phyloP scores from a whole-genome alignment of 2,329 filamentous ascomycete genomes.

The Colletotrichum orchidophilum region DNA sequence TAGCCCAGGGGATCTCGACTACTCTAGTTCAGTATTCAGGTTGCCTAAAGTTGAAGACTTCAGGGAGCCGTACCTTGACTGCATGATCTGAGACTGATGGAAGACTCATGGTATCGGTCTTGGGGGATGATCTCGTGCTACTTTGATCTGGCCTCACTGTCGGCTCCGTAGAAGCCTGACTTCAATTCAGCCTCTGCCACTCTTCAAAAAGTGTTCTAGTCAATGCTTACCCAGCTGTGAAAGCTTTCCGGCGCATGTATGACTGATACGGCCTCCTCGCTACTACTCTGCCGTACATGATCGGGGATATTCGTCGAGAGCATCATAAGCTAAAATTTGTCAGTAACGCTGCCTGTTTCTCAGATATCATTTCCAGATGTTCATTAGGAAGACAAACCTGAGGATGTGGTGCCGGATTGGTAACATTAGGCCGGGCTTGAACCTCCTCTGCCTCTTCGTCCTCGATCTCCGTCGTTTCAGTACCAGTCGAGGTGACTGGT shows the following conservation, averaged over 20 bases:
- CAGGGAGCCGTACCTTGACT: constrained; percentile 44
- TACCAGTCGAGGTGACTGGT: constrained; percentile 86
- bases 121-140: constrained; percentile 48
- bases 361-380: too few species aligned
- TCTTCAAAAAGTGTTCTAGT: neutral
- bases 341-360: neutral
- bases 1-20: constrained; percentile 49
- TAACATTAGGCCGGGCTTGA: constrained; percentile 47
- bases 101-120: constrained; percentile 47
- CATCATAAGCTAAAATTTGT: constrained; percentile 54
- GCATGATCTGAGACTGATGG: constrained; percentile 46
- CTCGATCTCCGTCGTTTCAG: constrained; percentile 84
- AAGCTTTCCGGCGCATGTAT: constrained; percentile 92
- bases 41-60: neutral
- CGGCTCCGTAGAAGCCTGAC: constrained; percentile 54
- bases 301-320: constrained; percentile 67
- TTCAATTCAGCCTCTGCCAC: constrained; percentile 36
- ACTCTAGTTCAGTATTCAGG: neutral
- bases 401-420: constrained; percentile 47
- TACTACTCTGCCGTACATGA: constrained; percentile 65
- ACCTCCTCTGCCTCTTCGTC: constrained; percentile 76
- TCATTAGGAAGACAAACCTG: constrained; percentile 45
- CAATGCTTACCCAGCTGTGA: constrained; percentile 74
- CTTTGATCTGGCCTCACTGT: constrained; percentile 46
- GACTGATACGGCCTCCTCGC: constrained; percentile 86